Conservation (phyloP, 495 filamentous ascomycete genomes). For the Talaromyces wortmannii region DNA sequence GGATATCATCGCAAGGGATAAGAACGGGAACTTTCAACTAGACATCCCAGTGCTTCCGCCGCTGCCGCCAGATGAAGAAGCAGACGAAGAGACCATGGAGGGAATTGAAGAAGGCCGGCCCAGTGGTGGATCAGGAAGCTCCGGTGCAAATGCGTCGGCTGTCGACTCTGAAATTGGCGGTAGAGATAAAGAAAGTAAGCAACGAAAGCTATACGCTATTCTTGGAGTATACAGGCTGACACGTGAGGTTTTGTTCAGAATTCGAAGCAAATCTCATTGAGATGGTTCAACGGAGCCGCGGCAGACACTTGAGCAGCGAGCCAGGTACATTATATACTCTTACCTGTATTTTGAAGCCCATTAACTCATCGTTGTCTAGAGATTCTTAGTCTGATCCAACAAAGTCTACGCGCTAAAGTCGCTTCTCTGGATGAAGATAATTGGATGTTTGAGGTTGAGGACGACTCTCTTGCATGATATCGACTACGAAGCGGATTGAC, state of each 20-base stretch:
- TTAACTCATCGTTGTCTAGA: constrained; percentile 36
- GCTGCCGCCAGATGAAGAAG: constrained; percentile 44
- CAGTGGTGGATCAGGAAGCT: constrained; percentile 14
- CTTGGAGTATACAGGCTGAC: background rate
- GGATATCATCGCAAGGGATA: constrained; percentile 71
- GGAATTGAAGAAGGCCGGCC: constrained; percentile 15
- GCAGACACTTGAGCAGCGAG: constrained; percentile 53
- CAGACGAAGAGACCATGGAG: constrained; percentile 32
- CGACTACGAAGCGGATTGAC: background rate
- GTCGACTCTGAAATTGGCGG: constrained; percentile 24
- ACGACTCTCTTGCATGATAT: constrained; percentile 23
- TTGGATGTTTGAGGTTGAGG: constrained; percentile 85
- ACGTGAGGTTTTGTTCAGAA: constrained; percentile 17
- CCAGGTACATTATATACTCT: constrained; percentile 38
- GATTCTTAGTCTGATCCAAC: constrained; percentile 61
- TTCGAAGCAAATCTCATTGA: constrained; percentile 42
- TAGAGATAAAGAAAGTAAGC: constrained; percentile 42
- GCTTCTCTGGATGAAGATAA: constrained; percentile 73
- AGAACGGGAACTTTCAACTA: constrained; percentile 69
- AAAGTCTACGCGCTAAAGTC: constrained; percentile 65
- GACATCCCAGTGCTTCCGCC: constrained; percentile 53
- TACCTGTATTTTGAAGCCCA: background rate
- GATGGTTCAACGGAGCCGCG: constrained; percentile 53
- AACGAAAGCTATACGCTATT: background rate
- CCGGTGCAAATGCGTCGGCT: constrained; percentile 6